Conservation (phyloP, 164 flowering plant species). For the Tetracentron sinense region DNA sequence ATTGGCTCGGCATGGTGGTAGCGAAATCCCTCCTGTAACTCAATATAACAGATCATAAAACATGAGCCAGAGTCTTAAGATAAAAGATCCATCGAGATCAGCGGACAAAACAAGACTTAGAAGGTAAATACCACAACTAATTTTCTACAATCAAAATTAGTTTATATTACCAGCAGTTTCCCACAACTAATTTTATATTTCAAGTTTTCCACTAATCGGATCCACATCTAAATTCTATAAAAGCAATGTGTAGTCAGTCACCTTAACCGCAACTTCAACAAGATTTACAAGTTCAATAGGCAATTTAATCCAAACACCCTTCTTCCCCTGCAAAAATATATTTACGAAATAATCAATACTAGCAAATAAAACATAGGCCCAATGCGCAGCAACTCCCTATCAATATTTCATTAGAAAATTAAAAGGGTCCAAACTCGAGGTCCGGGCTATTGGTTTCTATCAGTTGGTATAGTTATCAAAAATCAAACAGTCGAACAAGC, state of each 20-base stretch:
- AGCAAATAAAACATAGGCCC: not conserved
- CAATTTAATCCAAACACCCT: conserved; percentile 46
- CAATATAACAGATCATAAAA: not conserved
- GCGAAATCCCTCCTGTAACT: conserved; percentile 43
- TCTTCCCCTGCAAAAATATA: conserved; percentile 35
- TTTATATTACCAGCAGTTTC: no score
- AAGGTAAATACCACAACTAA: not conserved
- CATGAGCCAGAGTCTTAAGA: not conserved
- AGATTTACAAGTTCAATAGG: conserved; percentile 42
- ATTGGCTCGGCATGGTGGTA: conserved; percentile 48
- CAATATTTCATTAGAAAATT: no score
- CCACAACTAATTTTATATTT: no score
- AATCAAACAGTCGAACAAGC: not conserved
- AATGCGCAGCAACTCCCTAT: no score
- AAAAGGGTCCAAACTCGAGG: no score
- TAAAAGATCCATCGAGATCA: not conserved
- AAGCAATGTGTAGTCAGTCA: conserved; percentile 4
- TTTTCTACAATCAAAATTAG: not conserved
- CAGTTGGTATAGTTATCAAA: not conserved
- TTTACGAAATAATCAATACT: not conserved
- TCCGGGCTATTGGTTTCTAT: no score
- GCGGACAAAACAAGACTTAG: not conserved
- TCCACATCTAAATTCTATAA: not conserved
- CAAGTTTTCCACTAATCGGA: no score
- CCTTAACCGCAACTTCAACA: conserved; percentile 41